Evolutionary conservation across 345 rosid genomes (phyloP).

Genomic region (Schrenkiella parvula): DNA sequence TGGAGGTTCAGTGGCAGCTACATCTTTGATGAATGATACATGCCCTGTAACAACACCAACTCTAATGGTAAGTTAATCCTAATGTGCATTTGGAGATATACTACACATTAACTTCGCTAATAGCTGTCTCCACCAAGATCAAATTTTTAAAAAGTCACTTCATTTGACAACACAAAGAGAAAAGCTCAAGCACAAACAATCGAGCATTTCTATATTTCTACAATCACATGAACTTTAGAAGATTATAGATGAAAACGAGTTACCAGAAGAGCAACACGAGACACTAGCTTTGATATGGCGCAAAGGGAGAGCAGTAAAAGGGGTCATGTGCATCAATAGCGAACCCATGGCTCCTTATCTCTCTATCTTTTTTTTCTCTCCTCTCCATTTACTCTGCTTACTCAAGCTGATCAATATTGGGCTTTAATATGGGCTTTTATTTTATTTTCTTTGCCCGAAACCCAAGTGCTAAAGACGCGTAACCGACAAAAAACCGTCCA

Average conservation of each 20-base stretch:
- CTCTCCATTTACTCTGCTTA: not conserved
- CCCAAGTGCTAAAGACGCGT: constrained; percentile 12
- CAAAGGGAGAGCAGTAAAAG: constrained; percentile 36
- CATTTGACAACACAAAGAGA: not conserved
- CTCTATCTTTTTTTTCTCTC: not conserved
- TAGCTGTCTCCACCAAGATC: not conserved
- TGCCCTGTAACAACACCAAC: constrained; percentile 46
- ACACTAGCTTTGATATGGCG: constrained; percentile 39
- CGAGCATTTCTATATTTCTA: not conserved
- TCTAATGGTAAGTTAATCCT: not conserved
- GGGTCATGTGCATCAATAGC: constrained; percentile 35
- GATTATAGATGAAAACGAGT: not conserved
- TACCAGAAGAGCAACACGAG: constrained; percentile 56
- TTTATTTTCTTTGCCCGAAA: not conserved
- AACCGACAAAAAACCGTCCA: constrained; percentile 30
- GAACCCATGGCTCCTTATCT: constrained; percentile 31
- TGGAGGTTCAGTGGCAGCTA: constrained; percentile 69
- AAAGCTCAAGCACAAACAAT: not conserved
- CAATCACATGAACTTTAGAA: not conserved
- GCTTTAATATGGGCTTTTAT: not conserved
- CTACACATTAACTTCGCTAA: not conserved
- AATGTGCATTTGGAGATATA: not conserved
- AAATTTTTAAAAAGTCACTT: not conserved
- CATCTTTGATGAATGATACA: constrained; percentile 64
- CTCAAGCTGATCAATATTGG: not conserved